phyloP scores from a whole-genome alignment of 352 stramenopile genomes.

The Phytopythium aichiense region DNA sequence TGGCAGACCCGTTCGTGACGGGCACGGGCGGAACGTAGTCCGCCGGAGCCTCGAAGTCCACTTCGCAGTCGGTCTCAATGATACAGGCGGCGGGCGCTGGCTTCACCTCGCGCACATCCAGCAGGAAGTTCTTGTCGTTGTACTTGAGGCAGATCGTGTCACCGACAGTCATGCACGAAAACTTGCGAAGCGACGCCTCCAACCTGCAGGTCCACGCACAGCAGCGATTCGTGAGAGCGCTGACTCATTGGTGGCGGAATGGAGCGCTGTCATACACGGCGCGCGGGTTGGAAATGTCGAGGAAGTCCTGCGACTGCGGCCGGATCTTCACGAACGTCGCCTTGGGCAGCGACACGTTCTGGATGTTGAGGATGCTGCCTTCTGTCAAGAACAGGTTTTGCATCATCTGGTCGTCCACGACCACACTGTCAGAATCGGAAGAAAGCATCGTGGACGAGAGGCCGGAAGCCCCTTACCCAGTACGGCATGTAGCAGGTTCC shows the following conservation, averaged over 20 bases:
- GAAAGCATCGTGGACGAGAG: not conserved
- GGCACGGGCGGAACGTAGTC: constrained; percentile 68
- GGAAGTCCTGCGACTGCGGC: constrained; percentile 97
- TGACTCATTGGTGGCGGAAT: too few relatives aligned
- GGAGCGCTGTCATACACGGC: constrained; percentile 87
- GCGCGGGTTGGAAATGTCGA: constrained; percentile 98
- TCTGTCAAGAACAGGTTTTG: constrained; percentile 96
- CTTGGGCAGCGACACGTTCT: constrained; percentile 95
- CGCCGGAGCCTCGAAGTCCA: constrained; percentile 97
- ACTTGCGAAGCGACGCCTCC: constrained; percentile 79
- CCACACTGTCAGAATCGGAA: not conserved
- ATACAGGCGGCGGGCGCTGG: constrained; percentile 96
- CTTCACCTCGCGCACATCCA: constrained; percentile 97
- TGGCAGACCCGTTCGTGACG: constrained; percentile 6
- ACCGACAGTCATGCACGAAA: constrained; percentile 97
- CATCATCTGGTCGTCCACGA: constrained; percentile 91
- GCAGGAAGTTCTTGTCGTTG: constrained; percentile 98
- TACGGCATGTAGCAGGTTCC: constrained; percentile 98
- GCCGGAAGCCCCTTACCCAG: constrained; percentile 74
- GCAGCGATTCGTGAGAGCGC: not conserved
- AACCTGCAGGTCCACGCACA: constrained; percentile 29
- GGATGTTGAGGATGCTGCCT: constrained; percentile 93
- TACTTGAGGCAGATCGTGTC: constrained; percentile 99
- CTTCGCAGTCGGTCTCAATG: constrained; percentile 99
- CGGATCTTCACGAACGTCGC: constrained; percentile 98